Conservation (phyloP, 352 stramenopile species). For the Globisporangium spiculum region DNA sequence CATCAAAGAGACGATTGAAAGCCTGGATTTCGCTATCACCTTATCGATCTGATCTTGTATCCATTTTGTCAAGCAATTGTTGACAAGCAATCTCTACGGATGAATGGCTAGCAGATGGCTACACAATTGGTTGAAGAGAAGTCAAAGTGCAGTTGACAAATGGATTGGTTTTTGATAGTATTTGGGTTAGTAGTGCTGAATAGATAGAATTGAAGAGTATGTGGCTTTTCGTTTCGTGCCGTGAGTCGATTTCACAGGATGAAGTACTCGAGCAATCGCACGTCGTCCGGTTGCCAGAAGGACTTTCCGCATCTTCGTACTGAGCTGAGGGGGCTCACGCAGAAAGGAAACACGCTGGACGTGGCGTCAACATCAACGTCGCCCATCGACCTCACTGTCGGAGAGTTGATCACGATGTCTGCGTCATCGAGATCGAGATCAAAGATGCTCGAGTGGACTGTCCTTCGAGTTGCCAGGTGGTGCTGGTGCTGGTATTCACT, state of each 20-base stretch:
- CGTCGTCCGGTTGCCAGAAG: slow-evolving; percentile 46
- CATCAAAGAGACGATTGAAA: too few species aligned
- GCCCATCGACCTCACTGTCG: neutral
- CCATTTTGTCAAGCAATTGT: too few species aligned
- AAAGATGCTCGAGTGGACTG: slow-evolving; percentile 6
- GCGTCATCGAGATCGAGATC: slow-evolving; percentile 24
- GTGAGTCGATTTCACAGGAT: slow-evolving; percentile 37
- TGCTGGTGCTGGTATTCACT: neutral
- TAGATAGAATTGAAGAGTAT: too few species aligned
- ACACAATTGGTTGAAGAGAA: too few species aligned
- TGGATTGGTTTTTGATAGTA: too few species aligned
- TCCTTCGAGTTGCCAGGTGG: neutral
- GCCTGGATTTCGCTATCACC: too few species aligned
- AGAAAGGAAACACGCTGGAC: slow-evolving; percentile 8
- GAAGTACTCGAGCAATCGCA: slow-evolving; percentile 74
- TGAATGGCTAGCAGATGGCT: too few species aligned
- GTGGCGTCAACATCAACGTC: slow-evolving; percentile 4
- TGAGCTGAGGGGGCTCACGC: slow-evolving; percentile 16
- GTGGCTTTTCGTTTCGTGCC: neutral
- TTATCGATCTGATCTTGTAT: too few species aligned
- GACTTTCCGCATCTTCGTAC: neutral
- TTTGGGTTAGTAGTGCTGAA: too few species aligned
- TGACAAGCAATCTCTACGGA: too few species aligned
- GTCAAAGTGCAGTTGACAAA: too few species aligned
- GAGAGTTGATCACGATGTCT: neutral